Evolutionary conservation across 1,284 basidiomycete species (phyloP), one percentile per base, ranked within the genome.

Genomic region (Pseudozyma thailandica): DNA sequence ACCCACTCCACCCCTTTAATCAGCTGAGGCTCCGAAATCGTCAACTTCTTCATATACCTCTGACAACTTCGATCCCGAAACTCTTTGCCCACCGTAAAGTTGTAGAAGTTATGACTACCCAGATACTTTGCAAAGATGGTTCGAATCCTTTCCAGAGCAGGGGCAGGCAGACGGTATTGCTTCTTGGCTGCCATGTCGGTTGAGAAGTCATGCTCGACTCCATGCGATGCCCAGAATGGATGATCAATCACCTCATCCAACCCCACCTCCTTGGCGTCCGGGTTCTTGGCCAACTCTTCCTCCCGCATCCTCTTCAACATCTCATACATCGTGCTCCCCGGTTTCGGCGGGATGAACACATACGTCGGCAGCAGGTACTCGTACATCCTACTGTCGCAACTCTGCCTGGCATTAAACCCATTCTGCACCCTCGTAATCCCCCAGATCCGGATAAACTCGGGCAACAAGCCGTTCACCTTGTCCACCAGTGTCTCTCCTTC

Each of bases 281-380:
- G 55, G 12, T 45, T 20, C 18, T 60, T 66, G n/a, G 45, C 43
- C 0, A 52, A 30, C 30, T 64, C 45, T 20, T 59, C 41, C 0
- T 58, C 31, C 10, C 59, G 54, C 50, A 79, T 63, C 0, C 70
- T 35, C 15, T 42, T 35, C 25, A 81, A 39, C 75, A 79, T 81
- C n/a, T 66, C 61, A 37, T 74, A 68, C 81, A 82, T 82, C 3
- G 51, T 54, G 12, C 52, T 58, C 2, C 86, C 87, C 1, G 92
- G 91, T 79, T 91, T 91, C 2, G 96, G 94, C 2, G 95, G 94
- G 18, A 98, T 87, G 60, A 98, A 88, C 45, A 95, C 88, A 84
- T 98, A 97, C 1, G 93, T 91, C 0, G 96, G 96, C 74, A 99
- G 90, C 84, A 93, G 92, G 84, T 98, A 98, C 45, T 95, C 95